phyloP scores from a whole-genome alignment of 208 protist species.

The Leishmania amazonensis region DNA sequence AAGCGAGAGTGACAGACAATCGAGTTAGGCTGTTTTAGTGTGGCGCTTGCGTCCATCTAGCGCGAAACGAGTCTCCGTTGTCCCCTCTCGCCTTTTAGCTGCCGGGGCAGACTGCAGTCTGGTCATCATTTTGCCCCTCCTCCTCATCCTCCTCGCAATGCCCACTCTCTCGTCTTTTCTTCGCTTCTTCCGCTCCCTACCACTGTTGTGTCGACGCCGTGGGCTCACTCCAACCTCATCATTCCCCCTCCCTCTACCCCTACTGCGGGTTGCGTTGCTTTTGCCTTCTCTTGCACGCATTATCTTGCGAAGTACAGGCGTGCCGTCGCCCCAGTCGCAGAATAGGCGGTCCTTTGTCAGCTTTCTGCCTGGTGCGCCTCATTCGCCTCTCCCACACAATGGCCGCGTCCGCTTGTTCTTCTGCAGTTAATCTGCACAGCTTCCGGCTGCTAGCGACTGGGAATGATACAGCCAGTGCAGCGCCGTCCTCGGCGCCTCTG shows the following conservation, averaged over 20 bases:
- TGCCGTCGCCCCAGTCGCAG: neutral
- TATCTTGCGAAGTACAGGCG: neutral
- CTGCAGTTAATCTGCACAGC: neutral
- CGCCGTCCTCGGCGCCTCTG: conserved; percentile 4
- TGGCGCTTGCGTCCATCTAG: neutral
- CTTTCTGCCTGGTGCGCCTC: neutral
- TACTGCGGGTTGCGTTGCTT: neutral
- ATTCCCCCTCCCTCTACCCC: neutral
- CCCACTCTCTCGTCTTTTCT: neutral
- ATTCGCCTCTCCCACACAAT: neutral
- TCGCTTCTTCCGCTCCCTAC: neutral
- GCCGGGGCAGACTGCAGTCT: neutral
- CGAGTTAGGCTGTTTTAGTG: neutral
- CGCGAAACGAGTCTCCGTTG: neutral
- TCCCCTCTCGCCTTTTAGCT: neutral
- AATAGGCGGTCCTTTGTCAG: neutral
- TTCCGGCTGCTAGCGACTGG: neutral
- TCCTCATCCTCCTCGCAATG: neutral
- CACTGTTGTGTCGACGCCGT: neutral
- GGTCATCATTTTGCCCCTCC: neutral
- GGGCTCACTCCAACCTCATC: neutral
- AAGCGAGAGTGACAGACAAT: neutral
- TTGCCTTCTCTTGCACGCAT: neutral
- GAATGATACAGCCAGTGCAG: neutral
- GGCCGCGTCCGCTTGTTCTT: neutral